These are phyloP conservation scores for Metarhizium robertsii DNA, from an alignment of 2,329 filamentous ascomycete genomes.

Conservation along the genomic window DNA sequence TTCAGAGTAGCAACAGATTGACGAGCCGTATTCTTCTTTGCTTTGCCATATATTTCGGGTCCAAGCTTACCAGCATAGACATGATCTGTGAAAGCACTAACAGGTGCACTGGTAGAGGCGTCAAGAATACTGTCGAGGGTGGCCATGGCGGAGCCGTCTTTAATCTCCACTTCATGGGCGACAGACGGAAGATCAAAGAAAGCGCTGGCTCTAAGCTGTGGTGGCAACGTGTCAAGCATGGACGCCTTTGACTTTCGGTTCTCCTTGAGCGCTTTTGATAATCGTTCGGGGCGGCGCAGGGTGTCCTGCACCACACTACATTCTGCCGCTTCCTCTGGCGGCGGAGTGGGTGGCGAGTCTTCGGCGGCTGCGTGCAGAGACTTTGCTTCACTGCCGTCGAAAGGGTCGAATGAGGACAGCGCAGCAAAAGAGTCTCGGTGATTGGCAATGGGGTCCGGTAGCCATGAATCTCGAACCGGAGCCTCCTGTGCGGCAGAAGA, in stretches of 20 bases:
- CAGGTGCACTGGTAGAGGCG: conserved; percentile 78
- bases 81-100: conserved; percentile 87
- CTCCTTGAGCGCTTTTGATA: conserved; percentile 22
- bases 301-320: conserved; percentile 11
- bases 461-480: conserved; percentile 25
- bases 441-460: conserved; percentile 36
- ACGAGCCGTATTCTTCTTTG: conserved; percentile 39
- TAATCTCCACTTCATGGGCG: conserved; percentile 43
- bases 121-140: conserved; percentile 89
- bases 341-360: conserved; percentile 5
- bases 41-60: conserved; percentile 60
- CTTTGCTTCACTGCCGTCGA: conserved; percentile 10
- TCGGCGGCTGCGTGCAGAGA: conserved; percentile 7
- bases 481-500: conserved; percentile 10
- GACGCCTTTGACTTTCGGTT: conserved; percentile 25
- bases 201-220: conserved; percentile 80
- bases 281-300: conserved; percentile 23
- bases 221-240: conserved; percentile 44
- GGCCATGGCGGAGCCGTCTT: conserved; percentile 74
- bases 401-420: conserved; percentile 18
- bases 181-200: conserved; percentile 70
- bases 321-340: conserved; percentile 9
- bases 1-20: conserved; percentile 17
- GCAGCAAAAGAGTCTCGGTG: conserved; percentile 25
- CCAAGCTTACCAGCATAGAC: conserved; percentile 70